Conservation (phyloP, 208 protist species). For the Acanthamoeba castellanii region DNA sequence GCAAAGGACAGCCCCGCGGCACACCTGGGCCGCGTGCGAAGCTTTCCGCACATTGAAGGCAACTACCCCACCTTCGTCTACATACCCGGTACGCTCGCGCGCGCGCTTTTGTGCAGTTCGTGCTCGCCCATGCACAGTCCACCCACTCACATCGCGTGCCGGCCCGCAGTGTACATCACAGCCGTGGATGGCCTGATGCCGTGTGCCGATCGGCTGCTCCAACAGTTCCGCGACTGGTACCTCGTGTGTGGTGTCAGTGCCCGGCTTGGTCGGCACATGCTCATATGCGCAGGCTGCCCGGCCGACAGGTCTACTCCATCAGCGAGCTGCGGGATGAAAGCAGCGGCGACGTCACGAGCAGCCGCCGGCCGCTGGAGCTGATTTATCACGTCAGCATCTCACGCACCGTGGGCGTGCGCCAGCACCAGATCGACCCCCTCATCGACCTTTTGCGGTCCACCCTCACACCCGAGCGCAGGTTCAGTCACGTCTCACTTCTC, state of each 20-base stretch:
- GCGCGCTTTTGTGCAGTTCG: too few species aligned
- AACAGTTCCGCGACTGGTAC: conserved; percentile 17
- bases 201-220: background rate
- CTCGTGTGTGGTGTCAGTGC: background rate
- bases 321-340: background rate
- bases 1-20: background rate
- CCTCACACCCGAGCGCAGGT: background rate
- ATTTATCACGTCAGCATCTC: conserved; percentile 57
- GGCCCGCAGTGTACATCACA: background rate
- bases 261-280: background rate
- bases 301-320: background rate
- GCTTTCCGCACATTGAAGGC: conserved; percentile 61
- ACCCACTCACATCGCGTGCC: background rate
- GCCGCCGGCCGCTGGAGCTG: background rate
- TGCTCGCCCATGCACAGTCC: background rate
- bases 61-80: conserved; percentile 74
- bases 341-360: background rate
- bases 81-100: background rate
- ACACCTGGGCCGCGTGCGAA: conserved; percentile 1
- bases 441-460: conserved; percentile 31
- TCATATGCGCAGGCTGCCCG: conserved; percentile 19
- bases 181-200: conserved; percentile 9
- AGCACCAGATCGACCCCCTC: conserved; percentile 65
- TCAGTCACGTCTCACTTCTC: too few species aligned
- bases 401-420: conserved; percentile 42